Percentiles rank a stretch among this genome's conserved stretches.
Conservation (phyloP, 257 asterid genomes). For the Scutellaria baicalensis region DNA sequence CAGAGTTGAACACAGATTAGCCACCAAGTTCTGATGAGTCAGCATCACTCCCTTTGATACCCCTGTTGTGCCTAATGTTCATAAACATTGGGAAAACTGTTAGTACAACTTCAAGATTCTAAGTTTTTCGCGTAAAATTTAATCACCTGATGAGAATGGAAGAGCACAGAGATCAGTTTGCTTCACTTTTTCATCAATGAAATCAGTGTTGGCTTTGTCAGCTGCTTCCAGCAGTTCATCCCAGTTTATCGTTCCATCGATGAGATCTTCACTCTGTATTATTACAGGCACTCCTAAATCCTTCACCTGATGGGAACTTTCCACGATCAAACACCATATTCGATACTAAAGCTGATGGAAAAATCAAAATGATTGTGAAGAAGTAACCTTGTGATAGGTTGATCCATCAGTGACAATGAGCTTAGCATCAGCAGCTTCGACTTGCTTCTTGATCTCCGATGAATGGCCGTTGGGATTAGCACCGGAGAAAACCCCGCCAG, state of each 20-base stretch:
- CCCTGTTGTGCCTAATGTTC: conserved; percentile 65
- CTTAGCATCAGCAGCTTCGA: conserved; percentile 79
- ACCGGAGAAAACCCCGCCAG: conserved; percentile 87
- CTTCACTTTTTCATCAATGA: conserved; percentile 36
- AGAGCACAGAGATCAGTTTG: conserved; percentile 86
- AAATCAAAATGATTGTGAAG: no score
- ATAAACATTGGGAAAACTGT: neutral
- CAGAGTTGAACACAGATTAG: conserved; percentile 81
- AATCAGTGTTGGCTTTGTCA: conserved; percentile 52
- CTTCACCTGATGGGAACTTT: conserved; percentile 43
- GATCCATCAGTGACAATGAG: conserved; percentile 75
- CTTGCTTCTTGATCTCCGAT: conserved; percentile 82
- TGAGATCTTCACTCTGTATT: conserved; percentile 55
- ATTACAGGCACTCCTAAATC: conserved; percentile 74
- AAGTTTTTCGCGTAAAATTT: no score
- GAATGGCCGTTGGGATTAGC: conserved; percentile 72
- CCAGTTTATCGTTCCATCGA: conserved; percentile 76
- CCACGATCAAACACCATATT: neutral
- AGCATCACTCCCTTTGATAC: conserved; percentile 94
- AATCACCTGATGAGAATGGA: conserved; percentile 82
- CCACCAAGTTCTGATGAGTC: conserved; percentile 74
- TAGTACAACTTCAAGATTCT: neutral
- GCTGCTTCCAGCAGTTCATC: conserved; percentile 74
- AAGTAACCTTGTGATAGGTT: conserved; percentile 57
- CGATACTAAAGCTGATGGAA: neutral